Evolutionary conservation across 1,284 basidiomycete species (phyloP), one percentile per base, ranked within the genome.

Genomic region (Boletus calvinii): DNA sequence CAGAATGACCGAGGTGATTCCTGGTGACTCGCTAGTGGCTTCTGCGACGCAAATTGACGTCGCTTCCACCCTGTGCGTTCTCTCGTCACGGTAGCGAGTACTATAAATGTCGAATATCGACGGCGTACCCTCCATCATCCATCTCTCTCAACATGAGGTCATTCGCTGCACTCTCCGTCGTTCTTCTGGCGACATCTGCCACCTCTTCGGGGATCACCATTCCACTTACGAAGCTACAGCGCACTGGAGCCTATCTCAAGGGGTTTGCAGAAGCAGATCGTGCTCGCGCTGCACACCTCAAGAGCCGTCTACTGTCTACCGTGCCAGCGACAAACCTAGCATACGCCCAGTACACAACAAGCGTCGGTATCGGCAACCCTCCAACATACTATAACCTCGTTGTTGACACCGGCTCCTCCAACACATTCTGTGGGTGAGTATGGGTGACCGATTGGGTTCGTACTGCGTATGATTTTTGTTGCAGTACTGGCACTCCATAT

Each of bases 391-490:
- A 66, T 43, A 56, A 57, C 22, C 50, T 69, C 3, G 15, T 63
- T 8, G 39, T 69, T 1, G 69, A 70, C 40, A 70, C 70, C 1
- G 69, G 68, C 2, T 71, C 67, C 12, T 65, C 67, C 40, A 72
- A 70, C 47, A 70, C 61, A 1, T 70, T 62, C 42, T 62, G 65
- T 32, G 71, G 65, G 68, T 66, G 32, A 47, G 66, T 53, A 3
- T 20, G n/a, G 1, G n/a, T 17, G 29, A 8, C 56, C 2, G 18
- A 20, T 44, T 12, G 22, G 20, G 17, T 10, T 24, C 9, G 13
- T 29, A 20, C 17, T 8, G 8, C 10, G 15, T 35, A 37, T 2
- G 1, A 50, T 39, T 38, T 2, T 39, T 7, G 31, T 47, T 40
- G 18, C 32, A 68, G 67, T 6, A 52, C 48, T 31, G 56, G 55